A percentile compares a stretch with the other conserved stretches of the same genome.
Evolutionary conservation across 1,284 basidiomycete genomes (phyloP).

Genomic region (Cryptococcus wingfieldii): DNA sequence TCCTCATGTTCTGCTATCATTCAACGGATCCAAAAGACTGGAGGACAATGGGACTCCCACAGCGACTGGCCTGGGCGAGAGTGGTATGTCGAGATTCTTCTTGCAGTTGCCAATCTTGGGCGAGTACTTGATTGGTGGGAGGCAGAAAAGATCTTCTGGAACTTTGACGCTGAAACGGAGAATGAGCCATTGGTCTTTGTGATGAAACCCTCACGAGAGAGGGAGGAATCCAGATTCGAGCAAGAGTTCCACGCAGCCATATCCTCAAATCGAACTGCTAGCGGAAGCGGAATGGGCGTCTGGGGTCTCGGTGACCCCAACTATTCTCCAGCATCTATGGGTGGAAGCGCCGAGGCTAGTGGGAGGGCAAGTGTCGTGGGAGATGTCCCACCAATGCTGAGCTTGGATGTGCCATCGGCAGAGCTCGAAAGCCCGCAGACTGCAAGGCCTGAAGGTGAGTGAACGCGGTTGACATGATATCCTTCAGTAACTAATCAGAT

Average conservation of each 20-base stretch:
- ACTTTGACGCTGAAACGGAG: constrained; percentile 83
- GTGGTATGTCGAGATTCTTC: constrained; percentile 95
- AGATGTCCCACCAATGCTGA: constrained; percentile 15
- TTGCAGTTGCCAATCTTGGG: constrained; percentile 93
- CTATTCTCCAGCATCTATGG: constrained; percentile 13
- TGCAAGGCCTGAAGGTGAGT: constrained; percentile 3
- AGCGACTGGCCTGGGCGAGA: constrained; percentile 96
- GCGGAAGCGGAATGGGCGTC: too few relatives aligned
- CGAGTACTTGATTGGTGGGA: constrained; percentile 99
- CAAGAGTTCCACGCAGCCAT: constrained; percentile 23
- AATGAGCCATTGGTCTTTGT: constrained; percentile 82
- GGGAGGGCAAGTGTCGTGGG: constrained; percentile 2
- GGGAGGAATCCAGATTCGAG: constrained; percentile 30
- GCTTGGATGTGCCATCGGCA: constrained; percentile 21
- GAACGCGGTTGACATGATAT: background rate
- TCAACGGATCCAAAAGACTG: constrained; percentile 82
- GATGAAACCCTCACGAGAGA: constrained; percentile 61
- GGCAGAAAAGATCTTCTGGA: constrained; percentile 99
- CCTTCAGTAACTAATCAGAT: background rate
- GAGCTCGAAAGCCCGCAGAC: constrained; percentile 9
- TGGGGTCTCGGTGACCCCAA: constrained; percentile 8
- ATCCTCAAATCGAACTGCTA: too few relatives aligned
- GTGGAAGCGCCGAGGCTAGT: background rate
- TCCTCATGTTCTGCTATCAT: constrained; percentile 83
- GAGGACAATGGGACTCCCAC: constrained; percentile 93